Conservation (phyloP, 345 rosid species). For the Raphanus raphanistrum region DNA sequence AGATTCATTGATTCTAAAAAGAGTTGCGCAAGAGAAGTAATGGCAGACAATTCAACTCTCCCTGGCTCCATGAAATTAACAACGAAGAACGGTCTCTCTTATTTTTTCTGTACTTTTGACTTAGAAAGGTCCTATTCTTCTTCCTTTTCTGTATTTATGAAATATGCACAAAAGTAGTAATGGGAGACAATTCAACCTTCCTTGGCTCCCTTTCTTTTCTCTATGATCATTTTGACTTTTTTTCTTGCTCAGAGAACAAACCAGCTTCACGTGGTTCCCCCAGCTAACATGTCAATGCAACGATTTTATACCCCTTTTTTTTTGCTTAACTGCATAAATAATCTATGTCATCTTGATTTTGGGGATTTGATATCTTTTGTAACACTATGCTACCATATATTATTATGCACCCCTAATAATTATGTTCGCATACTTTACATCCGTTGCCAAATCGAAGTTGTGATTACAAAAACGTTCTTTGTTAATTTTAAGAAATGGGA, state of each 20-base stretch:
- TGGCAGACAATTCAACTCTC: no score
- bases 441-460: neutral
- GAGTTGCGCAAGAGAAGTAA: no score
- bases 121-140: no score
- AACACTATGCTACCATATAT: no score
- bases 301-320: no score
- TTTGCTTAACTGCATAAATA: neutral
- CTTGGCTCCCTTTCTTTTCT: neutral
- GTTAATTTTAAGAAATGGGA: neutral
- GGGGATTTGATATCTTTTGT: neutral
- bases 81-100: no score
- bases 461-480: neutral
- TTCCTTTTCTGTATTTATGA: no score
- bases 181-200: no score
- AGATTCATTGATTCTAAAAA: no score
- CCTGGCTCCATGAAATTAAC: no score
- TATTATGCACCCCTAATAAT: neutral
- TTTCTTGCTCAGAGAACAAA: conserved; percentile 24
- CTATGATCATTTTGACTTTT: neutral
- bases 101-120: no score
- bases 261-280: conserved; percentile 23
- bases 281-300: neutral
- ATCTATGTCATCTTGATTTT: neutral
- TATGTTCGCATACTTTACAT: neutral
- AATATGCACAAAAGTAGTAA: no score